Evolutionary conservation across 331 rosid genomes (phyloP).

Genomic region (Quercus tomentella): DNA sequence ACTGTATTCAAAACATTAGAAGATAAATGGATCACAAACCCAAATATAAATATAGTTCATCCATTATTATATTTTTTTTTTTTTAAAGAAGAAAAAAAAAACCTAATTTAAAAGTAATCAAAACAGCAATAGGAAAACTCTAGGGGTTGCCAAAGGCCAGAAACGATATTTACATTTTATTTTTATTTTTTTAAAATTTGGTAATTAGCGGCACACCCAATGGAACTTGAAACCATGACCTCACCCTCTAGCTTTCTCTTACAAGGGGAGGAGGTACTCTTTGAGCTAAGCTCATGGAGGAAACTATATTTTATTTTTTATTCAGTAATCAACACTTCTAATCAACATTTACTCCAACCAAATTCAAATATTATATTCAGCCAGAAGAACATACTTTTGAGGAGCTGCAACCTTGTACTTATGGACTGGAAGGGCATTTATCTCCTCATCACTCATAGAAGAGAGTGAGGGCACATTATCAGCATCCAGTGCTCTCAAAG

Average conservation of each 20-base stretch:
- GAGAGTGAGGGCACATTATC: conserved; percentile 76
- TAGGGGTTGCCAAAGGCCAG: no score
- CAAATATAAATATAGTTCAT: background rate
- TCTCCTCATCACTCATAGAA: conserved; percentile 93
- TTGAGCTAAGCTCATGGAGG: no score
- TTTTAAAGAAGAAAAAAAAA: no score
- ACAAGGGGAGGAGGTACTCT: no score
- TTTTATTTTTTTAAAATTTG: no score
- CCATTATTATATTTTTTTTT: background rate
- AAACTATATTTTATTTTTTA: no score
- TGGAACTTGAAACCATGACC: no score
- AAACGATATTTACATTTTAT: no score
- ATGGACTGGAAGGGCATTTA: conserved; percentile 93
- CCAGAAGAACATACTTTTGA: conserved; percentile 49
- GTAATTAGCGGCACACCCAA: no score
- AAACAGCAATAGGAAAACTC: no score
- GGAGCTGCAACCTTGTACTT: conserved; percentile 73
- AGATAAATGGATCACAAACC: background rate
- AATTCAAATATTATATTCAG: background rate
- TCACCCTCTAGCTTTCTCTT: no score
- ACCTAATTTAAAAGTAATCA: no score
- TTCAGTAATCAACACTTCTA: background rate
- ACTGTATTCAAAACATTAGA: conserved; percentile 26
- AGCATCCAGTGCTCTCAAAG: conserved; percentile 87
- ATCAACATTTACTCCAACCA: background rate